Conservation (phyloP, 257 asterid genomes). For the Eucommia ulmoides region DNA sequence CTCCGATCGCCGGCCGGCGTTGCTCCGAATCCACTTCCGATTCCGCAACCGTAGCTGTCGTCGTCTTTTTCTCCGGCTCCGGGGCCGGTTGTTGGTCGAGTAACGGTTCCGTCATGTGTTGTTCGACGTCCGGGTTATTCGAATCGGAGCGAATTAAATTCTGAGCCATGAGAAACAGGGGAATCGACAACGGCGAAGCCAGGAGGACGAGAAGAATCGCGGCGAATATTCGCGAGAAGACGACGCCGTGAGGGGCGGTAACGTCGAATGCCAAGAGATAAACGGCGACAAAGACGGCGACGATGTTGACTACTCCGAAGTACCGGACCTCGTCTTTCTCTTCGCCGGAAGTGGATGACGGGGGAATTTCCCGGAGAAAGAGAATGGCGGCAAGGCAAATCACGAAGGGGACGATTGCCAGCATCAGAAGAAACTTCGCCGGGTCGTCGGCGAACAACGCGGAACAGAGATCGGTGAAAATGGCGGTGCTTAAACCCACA, state of each 20-base stretch:
- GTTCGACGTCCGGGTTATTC: constrained; percentile 24
- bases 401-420: constrained; percentile 48
- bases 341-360: constrained; percentile 50
- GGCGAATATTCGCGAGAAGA: constrained; percentile 54
- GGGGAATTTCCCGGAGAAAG: constrained; percentile 89
- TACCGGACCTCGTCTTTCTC: constrained; percentile 50
- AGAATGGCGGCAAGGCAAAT: constrained; percentile 64
- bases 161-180: constrained; percentile 31
- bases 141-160: constrained; percentile 19
- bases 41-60: no score
- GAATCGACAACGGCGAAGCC: constrained; percentile 61
- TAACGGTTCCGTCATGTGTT: constrained; percentile 25
- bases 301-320: constrained; percentile 59
- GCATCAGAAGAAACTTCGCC: constrained; percentile 61
- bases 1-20: constrained; percentile 15
- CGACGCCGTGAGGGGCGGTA: constrained; percentile 42
- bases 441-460: constrained; percentile 83
- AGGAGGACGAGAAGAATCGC: constrained; percentile 43
- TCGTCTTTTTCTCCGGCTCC: constrained; percentile 11
- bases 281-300: constrained; percentile 65
- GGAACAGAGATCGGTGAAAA: constrained; percentile 85
- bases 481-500: constrained; percentile 93
- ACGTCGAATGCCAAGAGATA: constrained; percentile 61
- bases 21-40: constrained; percentile 1
- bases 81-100: constrained; percentile 7